Evolutionary conservation across 2,329 filamentous ascomycete species (phyloP), one percentile per base, ranked within the genome.

Genomic region (Chrysoporthe austroafricana): DNA sequence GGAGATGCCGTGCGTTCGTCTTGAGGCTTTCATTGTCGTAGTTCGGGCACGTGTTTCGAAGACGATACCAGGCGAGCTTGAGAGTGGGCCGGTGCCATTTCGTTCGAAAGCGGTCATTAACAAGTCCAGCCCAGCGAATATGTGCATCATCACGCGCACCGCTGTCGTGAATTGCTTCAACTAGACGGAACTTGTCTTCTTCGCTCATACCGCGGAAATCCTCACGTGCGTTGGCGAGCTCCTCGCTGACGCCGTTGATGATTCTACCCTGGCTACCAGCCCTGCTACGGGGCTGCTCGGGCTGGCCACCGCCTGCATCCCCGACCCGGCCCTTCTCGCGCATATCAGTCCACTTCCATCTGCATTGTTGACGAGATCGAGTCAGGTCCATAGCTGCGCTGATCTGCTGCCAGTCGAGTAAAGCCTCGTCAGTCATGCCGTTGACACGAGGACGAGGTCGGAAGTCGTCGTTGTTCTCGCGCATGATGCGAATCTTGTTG

Each of bases 291-390:
- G 62, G 66, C 46, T 36, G 70, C 16, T 66, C 71, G 67, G 21
- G 72, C 63, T 69, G 71, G 32, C 69, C 52, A 18, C 64, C 60
- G 46, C 66, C 32, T 13, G 59, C 70, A 32, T 72, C 70, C 62
- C 69, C 60, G 56, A 68, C 58, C 34, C 67, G 69, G 26, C 76
- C 73, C 16, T 73, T 70, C n/a, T 76, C 73, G 63, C 79, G 76
- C 21, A 88, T 71, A 39, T 79, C 76, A 68, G 85, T 86, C 88
- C 90, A 93, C 74, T 94, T 93, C 36, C 83, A 82, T 36, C 84
- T 82, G 74, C 90, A 93, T 75, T 92, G 90, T 34, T 91, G 82
- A 3, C 88, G 85, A 69, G 85, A 91, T 57, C 91, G 83, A 9
- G 82, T 87, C 60, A 82, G 80, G 16, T 79, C 82, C 86, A 94